Evolutionary conservation across 768 basidiomycete species (phyloP).

Genomic region (Tulasnella sp.): DNA sequence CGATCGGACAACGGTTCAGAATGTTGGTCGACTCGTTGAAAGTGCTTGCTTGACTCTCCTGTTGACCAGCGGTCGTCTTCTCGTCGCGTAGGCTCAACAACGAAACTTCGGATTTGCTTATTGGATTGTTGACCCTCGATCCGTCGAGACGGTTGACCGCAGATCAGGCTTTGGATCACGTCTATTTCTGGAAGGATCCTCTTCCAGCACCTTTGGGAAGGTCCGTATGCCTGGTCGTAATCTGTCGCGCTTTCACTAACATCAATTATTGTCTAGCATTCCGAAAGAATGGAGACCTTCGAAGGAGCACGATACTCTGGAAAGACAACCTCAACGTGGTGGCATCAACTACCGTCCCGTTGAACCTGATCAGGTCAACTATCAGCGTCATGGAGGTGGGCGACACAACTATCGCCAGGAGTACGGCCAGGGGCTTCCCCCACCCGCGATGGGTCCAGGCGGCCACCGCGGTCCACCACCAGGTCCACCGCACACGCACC

Average conservation of each 20-base stretch:
- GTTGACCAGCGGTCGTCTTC: not conserved
- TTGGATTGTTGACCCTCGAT: slow-evolving; percentile 71
- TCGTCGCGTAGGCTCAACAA: slow-evolving; percentile 40
- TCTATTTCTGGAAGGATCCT: slow-evolving; percentile 91
- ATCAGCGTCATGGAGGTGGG: not conserved
- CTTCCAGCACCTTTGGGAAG: slow-evolving; percentile 36
- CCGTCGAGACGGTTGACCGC: slow-evolving; percentile 79
- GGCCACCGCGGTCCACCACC: not conserved
- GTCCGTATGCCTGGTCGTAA: slow-evolving; percentile 18
- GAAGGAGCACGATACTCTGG: slow-evolving; percentile 13
- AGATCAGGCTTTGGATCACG: slow-evolving; percentile 74
- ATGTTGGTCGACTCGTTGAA: not conserved
- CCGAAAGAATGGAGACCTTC: slow-evolving; percentile 12
- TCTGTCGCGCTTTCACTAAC: not conserved
- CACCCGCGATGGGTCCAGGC: not conserved
- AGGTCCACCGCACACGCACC: not conserved
- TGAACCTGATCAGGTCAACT: not conserved
- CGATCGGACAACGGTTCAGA: slow-evolving; percentile 6
- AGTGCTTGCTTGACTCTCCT: not conserved
- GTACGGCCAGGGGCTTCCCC: not conserved
- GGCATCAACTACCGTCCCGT: not conserved
- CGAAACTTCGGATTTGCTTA: slow-evolving; percentile 71
- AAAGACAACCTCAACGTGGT: not conserved
- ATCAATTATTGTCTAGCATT: not conserved
- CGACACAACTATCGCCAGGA: not conserved